These are phyloP conservation scores for Trichophaea hybrida DNA, from an alignment of 2,329 filamentous ascomycete genomes.

Conservation along the genomic window DNA sequence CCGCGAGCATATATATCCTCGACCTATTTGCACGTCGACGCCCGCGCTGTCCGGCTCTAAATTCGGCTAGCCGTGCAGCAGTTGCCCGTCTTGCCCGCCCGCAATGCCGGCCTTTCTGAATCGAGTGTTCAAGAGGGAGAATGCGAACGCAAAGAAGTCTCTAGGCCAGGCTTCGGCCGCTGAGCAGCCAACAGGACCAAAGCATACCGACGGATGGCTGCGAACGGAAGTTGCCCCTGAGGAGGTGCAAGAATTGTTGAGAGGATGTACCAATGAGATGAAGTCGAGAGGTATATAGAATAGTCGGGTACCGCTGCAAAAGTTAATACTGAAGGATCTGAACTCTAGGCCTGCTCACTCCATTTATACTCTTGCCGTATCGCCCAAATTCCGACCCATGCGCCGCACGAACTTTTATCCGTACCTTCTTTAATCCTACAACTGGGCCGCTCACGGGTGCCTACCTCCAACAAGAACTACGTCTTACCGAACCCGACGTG, in stretches of 20 bases:
- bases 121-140: slow-evolving; percentile 60
- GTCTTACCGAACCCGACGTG: slow-evolving; percentile 88
- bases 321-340: neutral
- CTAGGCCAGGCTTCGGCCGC: slow-evolving; percentile 38
- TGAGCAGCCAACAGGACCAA: slow-evolving; percentile 50
- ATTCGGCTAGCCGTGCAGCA: neutral
- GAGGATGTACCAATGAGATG: slow-evolving; percentile 74
- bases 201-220: slow-evolving; percentile 78
- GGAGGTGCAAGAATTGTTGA: slow-evolving; percentile 76
- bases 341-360: slow-evolving; percentile 60
- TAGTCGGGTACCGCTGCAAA: neutral
- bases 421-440: slow-evolving; percentile 71
- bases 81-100: neutral
- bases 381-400: slow-evolving; percentile 84
- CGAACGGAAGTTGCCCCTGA: slow-evolving; percentile 71
- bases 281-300: slow-evolving; percentile 72
- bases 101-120: slow-evolving; percentile 41
- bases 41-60: neutral
- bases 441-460: slow-evolving; percentile 50
- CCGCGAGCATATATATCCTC: neutral
- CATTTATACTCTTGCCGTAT: slow-evolving; percentile 88
- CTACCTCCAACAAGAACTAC: slow-evolving; percentile 65
- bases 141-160: slow-evolving; percentile 49
- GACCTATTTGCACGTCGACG: neutral
- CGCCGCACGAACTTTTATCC: slow-evolving; percentile 79